Percentiles rank a stretch among this genome's conserved stretches.
phyloP scores from a whole-genome alignment of 768 basidiomycete species.

The Rhizopogon salebrosus region DNA sequence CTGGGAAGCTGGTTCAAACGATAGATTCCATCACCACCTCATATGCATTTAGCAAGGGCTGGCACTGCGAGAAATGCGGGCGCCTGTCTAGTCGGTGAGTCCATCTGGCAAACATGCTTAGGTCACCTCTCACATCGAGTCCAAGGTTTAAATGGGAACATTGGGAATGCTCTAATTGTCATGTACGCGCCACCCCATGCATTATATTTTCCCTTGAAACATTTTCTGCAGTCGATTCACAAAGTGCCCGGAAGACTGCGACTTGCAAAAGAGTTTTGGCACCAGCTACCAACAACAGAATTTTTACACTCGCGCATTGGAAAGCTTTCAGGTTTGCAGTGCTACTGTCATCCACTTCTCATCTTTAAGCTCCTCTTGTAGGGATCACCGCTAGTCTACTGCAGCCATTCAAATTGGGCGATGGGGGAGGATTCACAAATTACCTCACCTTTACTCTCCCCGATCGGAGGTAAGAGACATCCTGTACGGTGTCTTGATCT shows the following conservation, averaged over 20 bases:
- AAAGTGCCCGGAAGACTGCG: conserved; percentile 17
- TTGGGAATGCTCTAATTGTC: conserved; percentile 65
- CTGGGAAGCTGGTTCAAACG: conserved; percentile 26
- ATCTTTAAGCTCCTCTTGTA: conserved; percentile 1
- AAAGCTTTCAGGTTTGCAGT: conserved; percentile 23
- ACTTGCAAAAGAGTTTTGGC: conserved; percentile 34
- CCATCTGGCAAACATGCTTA: neutral
- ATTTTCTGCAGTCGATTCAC: conserved; percentile 10
- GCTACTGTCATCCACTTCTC: neutral
- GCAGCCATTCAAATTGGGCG: conserved; percentile 16
- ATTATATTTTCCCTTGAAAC: neutral
- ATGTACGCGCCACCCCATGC: conserved; percentile 33
- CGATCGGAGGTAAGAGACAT: conserved; percentile 31
- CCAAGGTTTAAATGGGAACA: conserved; percentile 67
- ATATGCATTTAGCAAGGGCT: conserved; percentile 57
- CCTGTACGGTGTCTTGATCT: neutral
- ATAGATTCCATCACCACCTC: conserved; percentile 41
- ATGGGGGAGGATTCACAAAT: conserved; percentile 18
- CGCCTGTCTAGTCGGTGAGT: conserved; percentile 68
- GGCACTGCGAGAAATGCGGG: conserved; percentile 66
- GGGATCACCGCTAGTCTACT: conserved; percentile 14
- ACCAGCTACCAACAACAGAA: conserved; percentile 18
- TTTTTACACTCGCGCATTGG: conserved; percentile 24
- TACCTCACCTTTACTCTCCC: conserved; percentile 50
- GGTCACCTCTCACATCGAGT: conserved; percentile 2